phyloP scores from a whole-genome alignment of 2,329 filamentous ascomycete species.

The Neofusicoccum sp. region DNA sequence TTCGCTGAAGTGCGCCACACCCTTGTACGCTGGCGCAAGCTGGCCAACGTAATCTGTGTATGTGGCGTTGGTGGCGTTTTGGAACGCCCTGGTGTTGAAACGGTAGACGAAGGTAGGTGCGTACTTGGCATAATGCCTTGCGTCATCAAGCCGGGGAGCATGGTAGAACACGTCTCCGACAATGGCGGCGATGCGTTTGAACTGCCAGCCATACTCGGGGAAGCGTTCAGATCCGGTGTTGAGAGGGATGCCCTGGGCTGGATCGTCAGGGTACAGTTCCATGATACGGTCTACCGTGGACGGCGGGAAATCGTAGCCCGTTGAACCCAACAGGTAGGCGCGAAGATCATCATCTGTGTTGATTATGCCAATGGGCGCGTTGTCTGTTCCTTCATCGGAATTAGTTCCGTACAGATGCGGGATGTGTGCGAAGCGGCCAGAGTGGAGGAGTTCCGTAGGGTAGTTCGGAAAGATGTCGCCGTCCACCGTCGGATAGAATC shows the following conservation, averaged over 20 bases:
- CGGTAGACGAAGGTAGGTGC: constrained; percentile 6
- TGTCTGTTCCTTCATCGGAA: constrained; percentile 14
- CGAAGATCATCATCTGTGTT: constrained; percentile 11
- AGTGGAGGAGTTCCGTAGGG: constrained; percentile 1
- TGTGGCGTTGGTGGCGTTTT: constrained; percentile 22
- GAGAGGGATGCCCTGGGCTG: constrained; percentile 6
- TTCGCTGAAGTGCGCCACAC: constrained; percentile 15
- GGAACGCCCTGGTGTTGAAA: constrained; percentile 30
- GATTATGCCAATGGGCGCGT: constrained; percentile 10
- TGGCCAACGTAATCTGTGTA: constrained; percentile 24
- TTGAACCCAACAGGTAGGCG: not conserved
- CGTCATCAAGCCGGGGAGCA: constrained; percentile 28
- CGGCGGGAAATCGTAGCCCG: not conserved
- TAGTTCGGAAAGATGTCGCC: constrained; percentile 12
- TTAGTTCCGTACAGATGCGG: constrained; percentile 13
- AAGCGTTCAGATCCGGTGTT: constrained; percentile 26
- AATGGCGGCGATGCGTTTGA: constrained; percentile 16
- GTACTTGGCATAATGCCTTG: constrained; percentile 17
- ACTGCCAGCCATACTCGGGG: constrained; percentile 28
- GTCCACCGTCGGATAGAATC: constrained; percentile 17
- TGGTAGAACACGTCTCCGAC: constrained; percentile 19
- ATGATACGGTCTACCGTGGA: constrained; percentile 10
- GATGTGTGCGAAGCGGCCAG: constrained; percentile 15
- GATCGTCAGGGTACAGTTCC: constrained; percentile 16
- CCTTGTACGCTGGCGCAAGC: not conserved